Evolutionary conservation across 306 rosid genomes (phyloP), one percentile per base, ranked within the genome.

Genomic region (Lathyrus tuberosus): DNA sequence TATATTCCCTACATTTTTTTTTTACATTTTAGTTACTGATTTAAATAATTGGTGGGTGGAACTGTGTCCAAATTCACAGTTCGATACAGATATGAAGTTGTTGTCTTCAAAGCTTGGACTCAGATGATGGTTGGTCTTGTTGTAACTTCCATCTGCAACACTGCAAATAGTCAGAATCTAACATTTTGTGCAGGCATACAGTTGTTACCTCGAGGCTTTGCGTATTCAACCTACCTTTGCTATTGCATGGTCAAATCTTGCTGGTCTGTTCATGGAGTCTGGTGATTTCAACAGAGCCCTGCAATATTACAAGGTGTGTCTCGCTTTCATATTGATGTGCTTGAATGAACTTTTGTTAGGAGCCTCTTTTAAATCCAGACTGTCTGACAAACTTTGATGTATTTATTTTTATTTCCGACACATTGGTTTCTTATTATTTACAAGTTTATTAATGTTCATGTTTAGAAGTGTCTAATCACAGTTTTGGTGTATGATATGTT

Each of bases 201-300:
- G 92, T 72, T 95, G 99, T 86, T 95, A 95, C 81, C 89, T 95
- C 2, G 99, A 95, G 85, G 99, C 99, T 48, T 46, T 95, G 76
- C 97, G 91, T 76, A 89, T 95, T 67, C 99, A 91, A 76, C 99
- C 99, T 10, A 80, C 89, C 53, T 95, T 91, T 81, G 99, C 99
- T 31, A 95, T 95, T 62, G 99, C 97, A 37, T 95, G 99, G 99
- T 95, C 99, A 65, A 95, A 95, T 91, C 95, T 95, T 80, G 99
- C 99, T 67, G 99, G 99, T 74, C 87, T 95, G 69, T 89, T 89
- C 77, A 95, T 95, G 99, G 99, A 95, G 84, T 91, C 99, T 38
- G 96, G 97, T 75, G 97, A 95, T 83, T 86, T 87, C 75, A 91
- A 95, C 75, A 82, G 96, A 85, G 99, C 99, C 37, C 89, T 95